Evolutionary conservation across 768 basidiomycete genomes (phyloP), one percentile per base, ranked within the genome.

Genomic region (Rhizopogon vulgaris): DNA sequence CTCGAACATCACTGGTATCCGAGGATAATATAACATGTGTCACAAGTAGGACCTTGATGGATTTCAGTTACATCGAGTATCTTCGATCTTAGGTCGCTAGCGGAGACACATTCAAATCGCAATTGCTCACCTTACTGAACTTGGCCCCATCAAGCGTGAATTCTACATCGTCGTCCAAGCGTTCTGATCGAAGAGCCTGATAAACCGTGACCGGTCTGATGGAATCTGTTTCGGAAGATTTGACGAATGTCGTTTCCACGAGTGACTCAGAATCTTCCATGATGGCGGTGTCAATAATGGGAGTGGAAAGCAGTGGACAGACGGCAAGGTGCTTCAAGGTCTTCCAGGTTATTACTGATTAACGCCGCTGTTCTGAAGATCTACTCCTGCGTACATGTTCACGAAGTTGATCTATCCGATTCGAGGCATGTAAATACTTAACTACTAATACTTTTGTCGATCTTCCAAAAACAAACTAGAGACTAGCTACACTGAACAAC

Each of bases 161-260:
- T 36, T 73, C 71, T 0, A 71, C 70, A 38, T 73, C 73, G 1
- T 68, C 60, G 50, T 76, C 71, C 4, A 67, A 58, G 54, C 68
- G 66, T n/a, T 60, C 55, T 4, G 80, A 79, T n/a, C 65, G 58
- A 27, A 71, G 57, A 15, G 84, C 52, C 58, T 85, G 84, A 27
- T 71, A 73, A 28, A 85, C 72, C 6, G 81, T 84, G 3, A 80
- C 71, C 1, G 85, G 82, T 37, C 78, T 70, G 18, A 74, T 60
- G 0, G 46, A 32, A 15, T 52, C 41, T 27, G 53, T 37, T 12
- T 48, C 37, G 17, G 41, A 56, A 38, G 48, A 38, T 55, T 38
- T 30, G 3, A 52, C 32, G 6, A 37, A 9, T 25, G 56, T 46
- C 6, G 42, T 41, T 25, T 51, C 57, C 14, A 59, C 53, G 17